Conservation (phyloP, 2,329 filamentous ascomycete genomes). For the Thermomyces lanuginosus region DNA sequence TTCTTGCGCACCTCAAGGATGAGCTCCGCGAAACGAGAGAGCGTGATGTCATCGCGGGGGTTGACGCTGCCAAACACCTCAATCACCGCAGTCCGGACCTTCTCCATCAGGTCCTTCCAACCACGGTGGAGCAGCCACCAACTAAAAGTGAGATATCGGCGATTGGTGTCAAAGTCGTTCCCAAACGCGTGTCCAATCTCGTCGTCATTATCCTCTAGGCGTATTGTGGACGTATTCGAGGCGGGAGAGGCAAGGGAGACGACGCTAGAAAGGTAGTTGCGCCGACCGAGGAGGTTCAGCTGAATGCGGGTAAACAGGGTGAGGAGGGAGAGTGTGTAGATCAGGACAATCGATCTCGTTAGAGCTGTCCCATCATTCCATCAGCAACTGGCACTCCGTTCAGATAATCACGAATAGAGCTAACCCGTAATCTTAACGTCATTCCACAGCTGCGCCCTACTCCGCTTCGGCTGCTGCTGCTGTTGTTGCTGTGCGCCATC, state of each 20-base stretch:
- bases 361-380: constrained; percentile 44
- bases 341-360: constrained; percentile 73
- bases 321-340: constrained; percentile 80
- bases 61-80: constrained; percentile 81
- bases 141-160: constrained; percentile 86
- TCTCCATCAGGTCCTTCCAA: constrained; percentile 65
- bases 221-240: constrained; percentile 58
- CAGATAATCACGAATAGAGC: constrained; percentile 13
- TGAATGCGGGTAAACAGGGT: constrained; percentile 88
- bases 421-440: constrained; percentile 89
- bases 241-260: constrained; percentile 71
- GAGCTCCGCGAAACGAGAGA: constrained; percentile 63
- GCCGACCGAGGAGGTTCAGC: constrained; percentile 85
- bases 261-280: constrained; percentile 91
- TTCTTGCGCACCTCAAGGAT: constrained; percentile 69
- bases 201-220: constrained; percentile 83
- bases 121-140: constrained; percentile 95
- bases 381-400: constrained; percentile 4
- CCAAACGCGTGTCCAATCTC: constrained; percentile 73
- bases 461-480: constrained; percentile 50
- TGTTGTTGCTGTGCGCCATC: too few relatives aligned
- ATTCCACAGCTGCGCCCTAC: constrained; percentile 90
- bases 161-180: constrained; percentile 90
- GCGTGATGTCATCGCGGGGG: constrained; percentile 71
- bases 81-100: constrained; percentile 70